phyloP scores from a whole-genome alignment of 306 rosid species.

The Glycine tomentella region DNA sequence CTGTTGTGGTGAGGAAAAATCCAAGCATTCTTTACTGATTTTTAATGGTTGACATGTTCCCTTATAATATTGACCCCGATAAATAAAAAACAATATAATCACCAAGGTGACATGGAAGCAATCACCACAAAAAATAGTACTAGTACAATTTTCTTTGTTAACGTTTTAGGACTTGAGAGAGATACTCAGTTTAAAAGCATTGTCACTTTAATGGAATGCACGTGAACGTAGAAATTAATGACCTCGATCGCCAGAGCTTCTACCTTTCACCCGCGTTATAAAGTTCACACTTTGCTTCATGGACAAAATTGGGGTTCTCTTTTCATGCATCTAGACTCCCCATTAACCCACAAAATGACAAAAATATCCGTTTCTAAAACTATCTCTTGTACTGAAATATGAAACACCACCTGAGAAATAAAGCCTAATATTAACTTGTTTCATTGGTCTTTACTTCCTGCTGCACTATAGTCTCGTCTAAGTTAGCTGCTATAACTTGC shows the following conservation, averaged over 20 bases:
- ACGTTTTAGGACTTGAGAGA: constrained; percentile 45
- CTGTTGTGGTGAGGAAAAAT: constrained; percentile 35
- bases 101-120: constrained; percentile 31
- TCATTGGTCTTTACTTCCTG: not conserved
- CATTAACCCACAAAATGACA: constrained; percentile 28
- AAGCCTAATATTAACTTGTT: constrained; percentile 13
- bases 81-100: constrained; percentile 25
- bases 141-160: constrained; percentile 29
- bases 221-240: constrained; percentile 60
- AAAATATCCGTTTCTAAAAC: constrained; percentile 30
- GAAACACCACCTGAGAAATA: constrained; percentile 11
- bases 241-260: constrained; percentile 47
- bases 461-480: too few species aligned
- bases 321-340: constrained; percentile 45
- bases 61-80: constrained; percentile 12
- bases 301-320: constrained; percentile 50
- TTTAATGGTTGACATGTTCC: constrained; percentile 26
- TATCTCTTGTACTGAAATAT: not conserved
- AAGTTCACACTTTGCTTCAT: constrained; percentile 46
- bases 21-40: constrained; percentile 20
- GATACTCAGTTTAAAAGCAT: constrained; percentile 40
- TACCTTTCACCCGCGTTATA: constrained; percentile 46
- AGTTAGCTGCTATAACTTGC: not conserved
- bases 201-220: constrained; percentile 58
- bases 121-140: constrained; percentile 43